Base-by-base conservation (phyloP, 495 filamentous ascomycete genomes). In the Trichoderma erinaceum region DNA sequence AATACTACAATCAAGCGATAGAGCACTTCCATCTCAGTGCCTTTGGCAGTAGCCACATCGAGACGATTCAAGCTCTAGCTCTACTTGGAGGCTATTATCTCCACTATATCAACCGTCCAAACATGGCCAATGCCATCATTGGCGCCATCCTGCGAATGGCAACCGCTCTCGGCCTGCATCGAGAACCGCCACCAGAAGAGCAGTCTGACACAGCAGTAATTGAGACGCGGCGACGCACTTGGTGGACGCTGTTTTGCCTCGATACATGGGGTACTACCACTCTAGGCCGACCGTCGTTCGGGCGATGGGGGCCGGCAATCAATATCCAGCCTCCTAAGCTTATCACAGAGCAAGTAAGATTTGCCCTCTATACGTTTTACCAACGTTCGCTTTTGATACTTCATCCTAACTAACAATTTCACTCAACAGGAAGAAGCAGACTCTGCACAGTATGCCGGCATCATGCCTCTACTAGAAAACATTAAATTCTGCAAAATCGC, bases 191-290 rank as follows among this genome's bases (percentile, higher is more conserved):
- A 5, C 81, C 86, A 23, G 82, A 85, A 48, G 74, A 73, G 48
- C 80, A 81, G 69, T 83, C 78, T 66, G 85, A 85, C 71, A 75
- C 84, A 65, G 78, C 79, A 8, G 82, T 86, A 8, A 80, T 82
- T 43, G 89, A 92, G 70, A 86, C 89, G 21, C 83, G 89, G 69
- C 77, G 90, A 63, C 81, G 89, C 50, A 89, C 90, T 35, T 93
- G 90, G 90, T 93, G 90, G 90, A 88, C 85, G 48, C 76, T 92
- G 66, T 90, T 90, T 78, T 91, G 88, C 77, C 82, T 93, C 68
- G 90, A 93, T 77, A 89, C 90, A 1, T 93, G 90, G 89, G 90
- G 87, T 7, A 85, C 84, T 10, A 90, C 88, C 65, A 92, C 90
- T 23, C 83, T 90, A 65, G 90, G 90, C n/a, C 82, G 90, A 48